Evolutionary conservation across 108 stramenopile genomes (phyloP).

Genomic region (Cylindrotheca closterium): DNA sequence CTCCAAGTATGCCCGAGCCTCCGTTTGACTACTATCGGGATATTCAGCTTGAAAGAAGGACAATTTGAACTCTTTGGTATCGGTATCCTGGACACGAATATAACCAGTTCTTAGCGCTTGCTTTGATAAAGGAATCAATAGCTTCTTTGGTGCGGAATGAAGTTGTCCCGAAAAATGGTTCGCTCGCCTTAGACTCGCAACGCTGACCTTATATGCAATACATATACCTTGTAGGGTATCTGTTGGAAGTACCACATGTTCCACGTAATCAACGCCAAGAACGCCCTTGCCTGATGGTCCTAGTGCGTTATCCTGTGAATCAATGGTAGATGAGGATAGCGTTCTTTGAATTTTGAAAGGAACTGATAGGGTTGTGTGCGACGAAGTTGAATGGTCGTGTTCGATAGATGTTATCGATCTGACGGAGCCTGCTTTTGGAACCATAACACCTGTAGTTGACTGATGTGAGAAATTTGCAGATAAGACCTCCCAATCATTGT

Average conservation of each 20-base stretch:
- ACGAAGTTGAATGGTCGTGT: constrained; percentile 22
- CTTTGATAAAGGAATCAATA: constrained; percentile 66
- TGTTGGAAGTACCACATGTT: constrained; percentile 80
- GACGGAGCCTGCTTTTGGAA: constrained; percentile 34
- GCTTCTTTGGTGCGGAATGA: constrained; percentile 76
- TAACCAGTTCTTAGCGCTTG: constrained; percentile 48
- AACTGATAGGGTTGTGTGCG: constrained; percentile 27
- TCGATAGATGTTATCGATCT: constrained; percentile 38
- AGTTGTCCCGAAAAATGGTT: constrained; percentile 83
- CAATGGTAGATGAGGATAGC: constrained; percentile 38
- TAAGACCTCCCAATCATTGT: constrained; percentile 41
- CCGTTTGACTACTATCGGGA: constrained; percentile 49
- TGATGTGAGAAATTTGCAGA: constrained; percentile 26
- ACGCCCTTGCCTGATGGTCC: constrained; percentile 53
- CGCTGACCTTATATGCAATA: constrained; percentile 77
- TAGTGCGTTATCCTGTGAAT: constrained; percentile 41
- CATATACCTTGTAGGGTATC: constrained; percentile 87
- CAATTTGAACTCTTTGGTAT: constrained; percentile 79
- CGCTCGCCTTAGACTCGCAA: constrained; percentile 57
- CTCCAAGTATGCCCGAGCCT: constrained; percentile 76
- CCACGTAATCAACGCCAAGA: constrained; percentile 68
- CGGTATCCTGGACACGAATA: constrained; percentile 79
- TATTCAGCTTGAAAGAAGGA: constrained; percentile 74
- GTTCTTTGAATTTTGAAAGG: constrained; percentile 50
- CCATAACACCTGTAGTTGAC: constrained; percentile 19